phyloP scores from a whole-genome alignment of 371 early-diverging fungal species.

The Batkoa obscura region DNA sequence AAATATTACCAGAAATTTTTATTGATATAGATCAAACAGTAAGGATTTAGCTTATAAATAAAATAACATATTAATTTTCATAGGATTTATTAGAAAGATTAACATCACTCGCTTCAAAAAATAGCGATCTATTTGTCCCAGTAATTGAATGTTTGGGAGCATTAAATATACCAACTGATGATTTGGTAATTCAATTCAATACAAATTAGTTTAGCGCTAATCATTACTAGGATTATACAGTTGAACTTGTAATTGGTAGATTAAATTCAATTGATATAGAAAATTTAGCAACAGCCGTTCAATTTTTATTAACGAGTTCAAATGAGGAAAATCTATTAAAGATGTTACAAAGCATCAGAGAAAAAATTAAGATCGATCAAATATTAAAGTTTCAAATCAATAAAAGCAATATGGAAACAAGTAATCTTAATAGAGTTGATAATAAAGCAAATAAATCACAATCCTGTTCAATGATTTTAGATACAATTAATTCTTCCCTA shows the following conservation, averaged over 20 bases:
- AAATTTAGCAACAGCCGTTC: neutral
- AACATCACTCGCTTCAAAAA: constrained; percentile 39
- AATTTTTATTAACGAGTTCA: neutral
- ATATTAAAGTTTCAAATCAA: neutral
- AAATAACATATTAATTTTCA: neutral
- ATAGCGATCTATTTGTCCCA: constrained; percentile 39
- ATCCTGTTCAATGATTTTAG: neutral
- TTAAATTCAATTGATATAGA: constrained; percentile 1
- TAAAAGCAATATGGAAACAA: neutral
- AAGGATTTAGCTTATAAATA: neutral
- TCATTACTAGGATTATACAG: neutral
- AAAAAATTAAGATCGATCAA: neutral
- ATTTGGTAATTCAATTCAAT: neutral
- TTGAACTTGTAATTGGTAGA: neutral
- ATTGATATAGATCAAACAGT: neutral
- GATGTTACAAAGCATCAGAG: neutral
- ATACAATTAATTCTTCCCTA: neutral
- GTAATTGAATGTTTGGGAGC: constrained; percentile 57
- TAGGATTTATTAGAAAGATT: neutral
- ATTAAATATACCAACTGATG: constrained; percentile 21
- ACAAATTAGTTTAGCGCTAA: neutral
- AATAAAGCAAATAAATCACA: neutral
- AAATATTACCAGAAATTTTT: constrained; percentile 1
- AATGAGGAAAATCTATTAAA: neutral
- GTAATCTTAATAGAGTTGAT: too few relatives aligned